Base-by-base conservation (phyloP, 768 basidiomycete species). In the Trametes elegans region DNA sequence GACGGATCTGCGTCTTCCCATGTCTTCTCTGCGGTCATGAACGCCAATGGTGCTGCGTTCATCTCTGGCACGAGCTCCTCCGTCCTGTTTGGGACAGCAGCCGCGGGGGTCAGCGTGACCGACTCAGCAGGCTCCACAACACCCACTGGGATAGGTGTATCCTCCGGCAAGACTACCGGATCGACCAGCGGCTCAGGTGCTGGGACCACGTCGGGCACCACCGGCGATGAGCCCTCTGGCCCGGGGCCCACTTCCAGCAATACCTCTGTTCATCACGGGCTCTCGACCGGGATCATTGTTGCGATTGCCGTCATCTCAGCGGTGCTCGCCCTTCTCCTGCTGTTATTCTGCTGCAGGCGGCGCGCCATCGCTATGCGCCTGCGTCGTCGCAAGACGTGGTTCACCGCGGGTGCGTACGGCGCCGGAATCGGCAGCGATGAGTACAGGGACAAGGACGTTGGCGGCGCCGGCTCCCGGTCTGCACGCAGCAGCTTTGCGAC, bases 401-500 rank as follows among this genome's bases (percentile, higher is more conserved):
- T 80, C 78, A 73, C 73, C 51, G 55, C 66, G 9, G 60, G 70
- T 10, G 61, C 68, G 21, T 38, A 32, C 18, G 32, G 23, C 19
- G 32, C 28, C 8, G 42, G 31, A 10, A 27, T 29, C 29, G n/a
- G 11, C 44, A 23, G 19, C 58, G 27, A 61, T 31, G 45, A 26
- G 58, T 62, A 32, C 49, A 57, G 58, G 53, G 39, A 75, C 38
- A 49, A 58, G 53, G 39, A 75, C 38, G 53, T 43, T 34, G 23
- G 16, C 13, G 24, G 38, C 31, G 28, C 39, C 5, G 50, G 38
- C 11, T 29, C 31, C 24, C 70, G 42, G 66, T 67, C 66, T 11
- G 53, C 72, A 3, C 75, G 83, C 44, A 86, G 84, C 67, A 86
- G 84, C 69, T 87, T 86, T 47, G 85, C 76, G 16, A 85, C 85